A percentile compares a stretch with the other conserved stretches of the same genome.
Evolutionary conservation across 1,284 basidiomycete genomes (phyloP).

Genomic region (Leccinum subfulvum): DNA sequence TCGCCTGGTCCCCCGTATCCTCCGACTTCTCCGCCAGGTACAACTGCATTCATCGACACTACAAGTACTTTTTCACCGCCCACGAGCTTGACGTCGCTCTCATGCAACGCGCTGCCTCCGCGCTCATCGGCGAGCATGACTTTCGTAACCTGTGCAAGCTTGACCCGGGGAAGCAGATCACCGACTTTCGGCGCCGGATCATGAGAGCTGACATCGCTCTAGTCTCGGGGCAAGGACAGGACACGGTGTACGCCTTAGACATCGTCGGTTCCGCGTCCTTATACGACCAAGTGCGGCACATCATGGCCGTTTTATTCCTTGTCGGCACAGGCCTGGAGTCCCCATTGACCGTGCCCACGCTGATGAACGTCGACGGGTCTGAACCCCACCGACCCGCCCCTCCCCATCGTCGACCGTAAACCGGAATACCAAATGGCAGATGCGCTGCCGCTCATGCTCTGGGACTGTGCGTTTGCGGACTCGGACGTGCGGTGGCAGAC

Average conservation of each 20-base stretch:
- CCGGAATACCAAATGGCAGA: slow-evolving; percentile 94
- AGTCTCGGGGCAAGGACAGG: slow-evolving; percentile 25
- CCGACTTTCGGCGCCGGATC: slow-evolving; percentile 70
- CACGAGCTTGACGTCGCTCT: slow-evolving; percentile 63
- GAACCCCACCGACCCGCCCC: slow-evolving; percentile 33
- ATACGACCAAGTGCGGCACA: slow-evolving; percentile 97
- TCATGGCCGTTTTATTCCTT: slow-evolving; percentile 90
- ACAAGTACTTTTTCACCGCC: slow-evolving; percentile 93
- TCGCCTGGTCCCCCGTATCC: slow-evolving; percentile 93
- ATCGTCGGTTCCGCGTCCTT: slow-evolving; percentile 89
- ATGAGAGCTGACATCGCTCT: slow-evolving; percentile 60
- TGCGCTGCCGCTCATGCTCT: slow-evolving; percentile 87
- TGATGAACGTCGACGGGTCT: slow-evolving; percentile 66
- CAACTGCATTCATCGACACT: slow-evolving; percentile 86
- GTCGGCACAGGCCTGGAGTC: slow-evolving; percentile 82
- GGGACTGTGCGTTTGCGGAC: slow-evolving; percentile 82
- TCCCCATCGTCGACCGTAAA: slow-evolving; percentile 60
- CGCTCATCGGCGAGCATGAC: slow-evolving; percentile 89
- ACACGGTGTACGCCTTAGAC: slow-evolving; percentile 75
- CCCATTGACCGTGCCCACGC: slow-evolving; percentile 67
- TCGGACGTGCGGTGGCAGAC: slow-evolving; percentile 75
- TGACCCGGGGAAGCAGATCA: slow-evolving; percentile 93
- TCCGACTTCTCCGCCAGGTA: slow-evolving; percentile 84
- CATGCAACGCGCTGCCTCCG: slow-evolving; percentile 77
- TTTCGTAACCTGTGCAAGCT: slow-evolving; percentile 95